Evolutionary conservation across 1,284 basidiomycete species (phyloP), one percentile per base, ranked within the genome.

Genomic region (Vanrija sp.): DNA sequence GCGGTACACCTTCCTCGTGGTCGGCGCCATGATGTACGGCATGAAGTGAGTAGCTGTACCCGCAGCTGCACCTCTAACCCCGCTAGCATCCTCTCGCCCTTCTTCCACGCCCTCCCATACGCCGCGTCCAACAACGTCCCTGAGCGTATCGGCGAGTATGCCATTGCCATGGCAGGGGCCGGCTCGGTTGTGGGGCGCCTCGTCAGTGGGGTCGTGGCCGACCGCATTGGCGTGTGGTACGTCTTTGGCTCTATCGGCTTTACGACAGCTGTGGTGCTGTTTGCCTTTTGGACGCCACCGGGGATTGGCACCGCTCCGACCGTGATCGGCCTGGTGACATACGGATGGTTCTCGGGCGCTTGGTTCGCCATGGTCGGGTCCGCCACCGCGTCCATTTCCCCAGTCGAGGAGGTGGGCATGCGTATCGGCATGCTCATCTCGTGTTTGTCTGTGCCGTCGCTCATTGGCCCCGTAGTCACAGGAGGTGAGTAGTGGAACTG

Each of bases 371-470:
- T 74, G 12, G 64, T 72, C 2, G 65, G 67, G 3, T 66, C 69
- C 19, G 65, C 66, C 19, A 67, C 66, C 8, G 75, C 68, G 0
- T 55, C 66, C 1, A 67, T 77, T 46, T 67, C 63, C 14, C 75
- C 75, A 0, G 61, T 68, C 3, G 56, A 64, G 28, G 75, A 77
- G 54, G 67, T 68, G 44, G 75, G 75, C 1, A 67, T 71, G 60
- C 54, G 75, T 15, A 52, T 77, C 34, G 73, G 75, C 6, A 70
- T 77, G 71, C 58, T 74, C 39, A 73, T 70, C 63, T 63, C 63
- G 3, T 47, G 67, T 9, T 61, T 65, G 10, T 59, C 67, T 1
- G 44, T 75, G 7, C 66, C 71, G 1, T 49, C 64, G 16, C 62
- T 75, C 14, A 63, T 67, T 4, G 73, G 75, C 2, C 75, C 75